A percentile compares a stretch with the other conserved stretches of the same genome.
These are phyloP conservation scores for Adansonia grandidieri DNA, from an alignment of 441 rosid genomes.

Conservation along the genomic window DNA sequence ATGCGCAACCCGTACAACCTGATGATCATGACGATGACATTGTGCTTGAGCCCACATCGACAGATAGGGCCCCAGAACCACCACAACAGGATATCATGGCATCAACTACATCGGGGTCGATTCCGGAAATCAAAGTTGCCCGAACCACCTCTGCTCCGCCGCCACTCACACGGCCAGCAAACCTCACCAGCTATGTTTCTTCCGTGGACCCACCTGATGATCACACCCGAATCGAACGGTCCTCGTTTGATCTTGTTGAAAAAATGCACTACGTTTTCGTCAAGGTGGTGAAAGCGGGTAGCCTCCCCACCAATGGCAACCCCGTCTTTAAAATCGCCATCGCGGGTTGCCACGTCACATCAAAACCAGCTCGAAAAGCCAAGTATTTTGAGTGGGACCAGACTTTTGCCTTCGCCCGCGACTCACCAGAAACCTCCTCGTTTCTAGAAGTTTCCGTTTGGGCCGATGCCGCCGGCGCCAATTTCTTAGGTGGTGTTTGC, in stretches of 20 bases:
- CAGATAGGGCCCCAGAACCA: constrained; percentile 32
- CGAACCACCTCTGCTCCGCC: constrained; percentile 39
- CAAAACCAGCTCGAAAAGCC: constrained; percentile 55
- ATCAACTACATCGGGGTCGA: constrained; percentile 45
- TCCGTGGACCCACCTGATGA: constrained; percentile 55
- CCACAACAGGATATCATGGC: constrained; percentile 45
- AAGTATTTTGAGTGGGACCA: constrained; percentile 69
- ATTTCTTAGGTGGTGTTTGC: constrained; percentile 66
- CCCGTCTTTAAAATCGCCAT: constrained; percentile 56
- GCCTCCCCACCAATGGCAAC: constrained; percentile 53
- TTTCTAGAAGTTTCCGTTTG: constrained; percentile 60
- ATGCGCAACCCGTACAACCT: neutral
- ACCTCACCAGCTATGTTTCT: constrained; percentile 13
- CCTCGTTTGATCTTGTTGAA: constrained; percentile 74
- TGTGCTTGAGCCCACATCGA: constrained; percentile 37
- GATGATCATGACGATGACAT: constrained; percentile 36
- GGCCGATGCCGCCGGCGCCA: constrained; percentile 41
- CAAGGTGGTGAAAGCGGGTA: constrained; percentile 62
- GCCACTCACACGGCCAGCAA: constrained; percentile 47
- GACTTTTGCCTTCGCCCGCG: constrained; percentile 64
- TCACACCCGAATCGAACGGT: constrained; percentile 59
- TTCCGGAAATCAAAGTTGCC: constrained; percentile 48
- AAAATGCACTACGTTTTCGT: constrained; percentile 77
- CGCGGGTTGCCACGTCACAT: constrained; percentile 44
- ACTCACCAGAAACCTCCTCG: constrained; percentile 50